Base-by-base conservation (phyloP, 495 filamentous ascomycete genomes). In the Penicillium canescens region DNA sequence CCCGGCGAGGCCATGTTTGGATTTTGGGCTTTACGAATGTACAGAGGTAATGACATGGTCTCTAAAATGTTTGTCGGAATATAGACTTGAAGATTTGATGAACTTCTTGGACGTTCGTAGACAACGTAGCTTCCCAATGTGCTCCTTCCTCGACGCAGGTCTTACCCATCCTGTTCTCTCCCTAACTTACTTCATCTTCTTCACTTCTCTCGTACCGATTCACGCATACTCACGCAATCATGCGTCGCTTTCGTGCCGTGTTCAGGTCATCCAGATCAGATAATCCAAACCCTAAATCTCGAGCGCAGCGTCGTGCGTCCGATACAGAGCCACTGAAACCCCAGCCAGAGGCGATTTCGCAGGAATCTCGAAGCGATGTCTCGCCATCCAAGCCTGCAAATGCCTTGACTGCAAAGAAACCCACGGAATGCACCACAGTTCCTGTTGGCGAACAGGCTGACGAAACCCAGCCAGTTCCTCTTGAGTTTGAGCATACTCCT, bases 1-100 rank as follows among this genome's bases (percentile, higher is more conserved):
- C 43, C 49, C 43, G 35, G 20, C 20, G 47, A 42, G 38, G 49
- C 20, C 31, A 24, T 38, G 33, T 49, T 49, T 38, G 51, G 40
- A 34, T 46, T 58, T 48, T 60, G 44, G 49, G 36, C 35, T 53
- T 53, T 34, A 46, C 50, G 56, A 60, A 61, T 58, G 58, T 63
- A 63, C 56, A 65, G 67, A 70, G 64, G 64, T 62, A 68, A 66
- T 65, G 62, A 57, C 52, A 65, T 54, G 63, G 52, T 54, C 52
- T 53, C 33, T 52, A 59, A 55, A 52, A 51, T 42, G 55, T 46
- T 40, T 55, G 31, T 56, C 45, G 42, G 57, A 50, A 57, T 57
- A 70, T 70, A 73, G 69, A 73, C 42, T 56, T 59, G 55, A 48
- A 42, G 52, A 49, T 59, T 55, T 56, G 34, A 50, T 56, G 34